Percentiles rank a stretch among this genome's conserved stretches.
Conservation (phyloP, 2,329 filamentous ascomycete genomes). For the Cordyceps cateniannulata region DNA sequence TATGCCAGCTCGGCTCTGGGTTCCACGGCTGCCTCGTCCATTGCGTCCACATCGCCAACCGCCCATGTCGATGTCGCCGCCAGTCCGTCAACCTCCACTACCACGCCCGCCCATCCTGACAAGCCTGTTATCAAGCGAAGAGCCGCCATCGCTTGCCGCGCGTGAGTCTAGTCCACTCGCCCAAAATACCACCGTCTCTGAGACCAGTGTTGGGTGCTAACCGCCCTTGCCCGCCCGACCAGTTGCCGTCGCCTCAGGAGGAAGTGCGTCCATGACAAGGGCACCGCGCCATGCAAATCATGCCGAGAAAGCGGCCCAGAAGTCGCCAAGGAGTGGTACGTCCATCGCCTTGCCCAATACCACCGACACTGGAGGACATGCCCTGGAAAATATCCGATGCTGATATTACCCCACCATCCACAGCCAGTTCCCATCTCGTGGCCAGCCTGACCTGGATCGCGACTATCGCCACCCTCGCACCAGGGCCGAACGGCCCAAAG, state of each 20-base stretch:
- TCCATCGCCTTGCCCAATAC: background rate
- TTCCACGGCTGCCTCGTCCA: conserved; percentile 2
- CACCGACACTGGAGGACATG: background rate
- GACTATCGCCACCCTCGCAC: conserved; percentile 49
- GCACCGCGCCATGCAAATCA: conserved; percentile 42
- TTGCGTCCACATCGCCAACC: conserved; percentile 8
- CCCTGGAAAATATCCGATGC: background rate
- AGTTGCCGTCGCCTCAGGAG: conserved; percentile 52
- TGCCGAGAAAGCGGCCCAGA: conserved; percentile 44
- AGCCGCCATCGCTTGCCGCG: conserved; percentile 46
- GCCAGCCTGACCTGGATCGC: conserved; percentile 48
- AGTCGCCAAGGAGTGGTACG: conserved; percentile 43
- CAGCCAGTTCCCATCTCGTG: conserved; percentile 47
- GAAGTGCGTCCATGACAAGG: conserved; percentile 47
- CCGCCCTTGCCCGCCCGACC: background rate
- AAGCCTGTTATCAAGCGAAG: conserved; percentile 36
- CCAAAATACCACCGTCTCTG: background rate
- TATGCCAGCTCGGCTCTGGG: background rate
- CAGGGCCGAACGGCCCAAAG: conserved; percentile 41
- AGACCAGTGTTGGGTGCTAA: background rate
- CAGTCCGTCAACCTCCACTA: conserved; percentile 2
- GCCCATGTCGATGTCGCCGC: conserved; percentile 3
- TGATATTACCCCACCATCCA: background rate
- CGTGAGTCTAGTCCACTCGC: conserved; percentile 31
- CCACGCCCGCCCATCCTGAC: background rate